These are phyloP conservation scores for Cocos nucifera DNA, from an alignment of 176 grass and related monocot species.

Conservation along the genomic window DNA sequence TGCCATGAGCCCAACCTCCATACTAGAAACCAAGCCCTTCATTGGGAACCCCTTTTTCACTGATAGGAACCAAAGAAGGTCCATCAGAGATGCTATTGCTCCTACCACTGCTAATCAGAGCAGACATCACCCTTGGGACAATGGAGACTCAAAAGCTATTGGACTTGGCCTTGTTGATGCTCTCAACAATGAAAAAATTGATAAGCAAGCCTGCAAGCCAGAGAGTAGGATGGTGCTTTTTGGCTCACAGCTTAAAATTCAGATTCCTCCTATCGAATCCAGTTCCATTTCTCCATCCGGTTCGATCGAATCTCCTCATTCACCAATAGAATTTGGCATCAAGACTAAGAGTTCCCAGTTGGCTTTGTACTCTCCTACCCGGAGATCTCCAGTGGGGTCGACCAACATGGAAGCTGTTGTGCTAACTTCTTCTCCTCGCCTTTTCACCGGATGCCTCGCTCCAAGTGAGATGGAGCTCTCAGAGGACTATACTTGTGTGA, in stretches of 20 bases:
- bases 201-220: background rate
- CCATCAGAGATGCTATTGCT: background rate
- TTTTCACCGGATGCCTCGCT: slow-evolving; percentile 16
- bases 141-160: slow-evolving; percentile 13
- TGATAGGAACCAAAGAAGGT: slow-evolving; percentile 28
- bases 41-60: slow-evolving; percentile 38
- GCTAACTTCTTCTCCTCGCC: background rate
- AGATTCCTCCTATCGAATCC: slow-evolving; percentile 12
- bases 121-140: slow-evolving; percentile 13
- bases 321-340: slow-evolving; percentile 28
- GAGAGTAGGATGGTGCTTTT: slow-evolving; percentile 22
- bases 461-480: slow-evolving; percentile 48
- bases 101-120: background rate
- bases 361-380: background rate
- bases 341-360: slow-evolving; percentile 25
- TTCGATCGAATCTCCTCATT: background rate
- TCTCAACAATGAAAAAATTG: slow-evolving; percentile 24
- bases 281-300: background rate
- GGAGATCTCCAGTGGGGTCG: background rate
- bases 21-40: slow-evolving; percentile 64
- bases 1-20: slow-evolving; percentile 84
- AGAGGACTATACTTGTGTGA: slow-evolving; percentile 73
- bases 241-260: slow-evolving; percentile 29
- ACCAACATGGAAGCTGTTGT: background rate
- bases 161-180: slow-evolving; percentile 54